Evolutionary conservation across 768 basidiomycete species (phyloP).

Genomic region (Pholiota molesta): DNA sequence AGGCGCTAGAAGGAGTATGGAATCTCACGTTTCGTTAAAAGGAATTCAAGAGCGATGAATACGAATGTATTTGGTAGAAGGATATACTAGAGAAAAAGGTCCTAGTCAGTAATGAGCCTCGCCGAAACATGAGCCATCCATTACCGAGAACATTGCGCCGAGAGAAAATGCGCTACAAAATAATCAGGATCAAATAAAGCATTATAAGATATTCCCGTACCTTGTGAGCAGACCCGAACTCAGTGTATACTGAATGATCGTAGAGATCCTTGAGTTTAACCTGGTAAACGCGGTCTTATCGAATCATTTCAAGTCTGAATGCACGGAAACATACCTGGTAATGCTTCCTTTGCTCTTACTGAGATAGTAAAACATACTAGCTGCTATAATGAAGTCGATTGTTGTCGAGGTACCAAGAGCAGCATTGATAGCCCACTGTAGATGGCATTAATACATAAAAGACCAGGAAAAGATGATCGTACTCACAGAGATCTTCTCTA

Average conservation of each 20-base stretch:
- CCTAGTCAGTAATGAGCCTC: background rate
- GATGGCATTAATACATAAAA: background rate
- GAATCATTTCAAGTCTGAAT: background rate
- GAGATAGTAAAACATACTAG: slow-evolving; percentile 19
- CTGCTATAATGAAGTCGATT: slow-evolving; percentile 18
- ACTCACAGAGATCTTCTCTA: slow-evolving; percentile 5
- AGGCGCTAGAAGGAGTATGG: background rate
- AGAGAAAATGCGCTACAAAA: slow-evolving; percentile 18
- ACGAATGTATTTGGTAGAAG: slow-evolving; percentile 15
- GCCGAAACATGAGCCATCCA: background rate
- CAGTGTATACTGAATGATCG: slow-evolving; percentile 19
- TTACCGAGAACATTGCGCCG: slow-evolving; percentile 16
- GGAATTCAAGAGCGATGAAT: slow-evolving; percentile 17
- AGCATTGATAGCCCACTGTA: slow-evolving; percentile 15
- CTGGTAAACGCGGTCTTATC: background rate
- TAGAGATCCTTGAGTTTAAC: slow-evolving; percentile 14
- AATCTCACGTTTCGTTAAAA: slow-evolving; percentile 17
- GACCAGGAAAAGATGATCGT: background rate
- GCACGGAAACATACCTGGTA: background rate
- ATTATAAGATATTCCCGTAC: background rate
- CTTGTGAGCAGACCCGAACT: slow-evolving; percentile 17
- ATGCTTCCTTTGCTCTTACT: slow-evolving; percentile 16
- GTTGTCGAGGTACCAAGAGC: slow-evolving; percentile 16
- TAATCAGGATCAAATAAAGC: background rate
- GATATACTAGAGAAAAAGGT: slow-evolving; percentile 7